Evolutionary conservation across 2,329 filamentous ascomycete genomes (phyloP), one percentile per base, ranked within the genome.

Genomic region (Aspergillus sp.): DNA sequence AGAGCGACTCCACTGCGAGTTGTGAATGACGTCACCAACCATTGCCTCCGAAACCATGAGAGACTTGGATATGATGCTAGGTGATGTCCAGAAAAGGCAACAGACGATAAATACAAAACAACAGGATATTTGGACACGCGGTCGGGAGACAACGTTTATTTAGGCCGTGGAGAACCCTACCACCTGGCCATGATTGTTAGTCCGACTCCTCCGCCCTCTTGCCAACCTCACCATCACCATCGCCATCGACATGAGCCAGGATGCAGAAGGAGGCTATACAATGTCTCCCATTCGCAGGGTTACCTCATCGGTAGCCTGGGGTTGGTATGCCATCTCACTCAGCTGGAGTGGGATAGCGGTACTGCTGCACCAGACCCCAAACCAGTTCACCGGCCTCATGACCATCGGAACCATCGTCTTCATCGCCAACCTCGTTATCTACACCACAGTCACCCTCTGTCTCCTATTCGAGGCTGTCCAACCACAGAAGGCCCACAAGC

Each of bases 321-420:
- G 84, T 15, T 91, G 88, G 88, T 92, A 87, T 74, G 88, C 87
- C 0, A 79, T 85, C 28, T 86, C 87, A 3, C 91, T 91, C 89
- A 88, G 86, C 39, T 90, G 88, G 0, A 89, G 89, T n/a, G 88
- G 88, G 0, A 75, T 91, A 1, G 83, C 88, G 0, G 61, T 62
- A 39, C 80, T 91, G 12, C 80, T 91, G 45, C 84, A 88, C 48
- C 58, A 60, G n/a, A 78, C 76, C 8, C 89, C 89, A 3, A 84
- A 86, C 65, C 79, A 81, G 61, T 92, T 92, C 69, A 72, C 76
- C 0, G 88, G 88, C 0, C 78, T 91, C 0, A 72, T 74, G 2
- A 82, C 83, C 2, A 87, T 91, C 51, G 89, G 89, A 1, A 81
- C 84, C 39, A 81, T 86, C 19, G 79, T 91, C 47, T 91, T 88